These are phyloP conservation scores for Apostasia ramifera DNA, from an alignment of 106 monocot genomes.

Conservation along the genomic window DNA sequence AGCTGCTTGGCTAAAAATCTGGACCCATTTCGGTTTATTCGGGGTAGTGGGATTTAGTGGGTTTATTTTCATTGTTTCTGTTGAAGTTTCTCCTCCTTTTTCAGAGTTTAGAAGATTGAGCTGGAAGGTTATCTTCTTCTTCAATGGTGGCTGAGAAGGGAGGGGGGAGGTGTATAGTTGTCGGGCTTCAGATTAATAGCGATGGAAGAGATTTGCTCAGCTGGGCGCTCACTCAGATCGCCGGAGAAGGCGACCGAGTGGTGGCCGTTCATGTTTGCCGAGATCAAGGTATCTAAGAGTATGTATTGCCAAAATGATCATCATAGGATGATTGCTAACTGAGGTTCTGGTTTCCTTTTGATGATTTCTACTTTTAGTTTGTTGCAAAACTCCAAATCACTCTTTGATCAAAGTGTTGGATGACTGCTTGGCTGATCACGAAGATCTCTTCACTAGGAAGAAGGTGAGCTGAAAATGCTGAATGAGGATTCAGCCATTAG, in stretches of 20 bases:
- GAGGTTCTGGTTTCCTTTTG: not conserved
- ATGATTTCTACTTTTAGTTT: conserved; percentile 23
- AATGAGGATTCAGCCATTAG: not conserved
- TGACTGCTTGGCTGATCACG: conserved; percentile 38
- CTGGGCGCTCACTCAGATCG: conserved; percentile 43
- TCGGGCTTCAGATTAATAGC: conserved; percentile 53
- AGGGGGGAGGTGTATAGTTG: conserved; percentile 45
- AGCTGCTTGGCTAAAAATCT: not conserved
- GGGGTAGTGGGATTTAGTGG: too few species aligned
- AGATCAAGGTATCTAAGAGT: conserved; percentile 29
- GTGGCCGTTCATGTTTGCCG: conserved; percentile 66
- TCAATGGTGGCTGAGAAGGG: conserved; percentile 8
- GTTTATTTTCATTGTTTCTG: not conserved
- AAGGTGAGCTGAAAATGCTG: conserved; percentile 22
- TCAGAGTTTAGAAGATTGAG: not conserved
- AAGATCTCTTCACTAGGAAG: conserved; percentile 35
- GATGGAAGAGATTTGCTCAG: conserved; percentile 67
- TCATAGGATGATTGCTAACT: not conserved
- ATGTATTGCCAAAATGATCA: not conserved
- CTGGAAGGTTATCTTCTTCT: not conserved
- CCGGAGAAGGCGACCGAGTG: conserved; percentile 49
- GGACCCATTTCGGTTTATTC: not conserved
- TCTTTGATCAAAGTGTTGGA: conserved; percentile 42
- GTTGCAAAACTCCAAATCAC: conserved; percentile 16
- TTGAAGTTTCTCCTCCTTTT: not conserved